Evolutionary conservation across 1,284 basidiomycete species (phyloP).

Genomic region (Porogramme epimiltina): DNA sequence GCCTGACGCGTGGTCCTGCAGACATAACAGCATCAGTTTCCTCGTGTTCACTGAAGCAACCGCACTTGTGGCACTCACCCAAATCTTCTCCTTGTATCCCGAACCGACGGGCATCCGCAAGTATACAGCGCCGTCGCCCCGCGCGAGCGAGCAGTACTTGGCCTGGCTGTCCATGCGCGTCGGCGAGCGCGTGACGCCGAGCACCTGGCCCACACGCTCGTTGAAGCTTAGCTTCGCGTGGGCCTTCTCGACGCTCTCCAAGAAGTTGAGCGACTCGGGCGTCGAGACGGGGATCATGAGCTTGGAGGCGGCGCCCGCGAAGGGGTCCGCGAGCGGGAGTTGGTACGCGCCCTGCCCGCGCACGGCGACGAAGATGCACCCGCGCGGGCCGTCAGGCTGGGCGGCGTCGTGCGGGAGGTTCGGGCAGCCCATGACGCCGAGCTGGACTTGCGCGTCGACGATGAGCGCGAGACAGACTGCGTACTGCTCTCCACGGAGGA

Average conservation of each 20-base stretch:
- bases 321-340: constrained; percentile 40
- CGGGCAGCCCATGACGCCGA: constrained; percentile 95
- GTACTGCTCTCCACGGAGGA: constrained; percentile 95
- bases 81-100: constrained; percentile 33
- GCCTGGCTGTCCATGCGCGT: constrained; percentile 98
- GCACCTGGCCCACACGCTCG: constrained; percentile 68
- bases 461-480: constrained; percentile 95
- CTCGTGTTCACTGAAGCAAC: constrained; percentile 7
- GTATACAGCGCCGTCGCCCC: constrained; percentile 91
- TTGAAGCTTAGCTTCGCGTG: constrained; percentile 91
- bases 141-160: constrained; percentile 88
- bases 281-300: constrained; percentile 49
- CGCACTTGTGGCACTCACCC: constrained; percentile 59
- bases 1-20: constrained; percentile 90
- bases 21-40: not conserved
- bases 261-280: constrained; percentile 63
- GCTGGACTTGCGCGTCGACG: constrained; percentile 80
- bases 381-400: constrained; percentile 63
- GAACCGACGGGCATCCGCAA: constrained; percentile 84
- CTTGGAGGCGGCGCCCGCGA: constrained; percentile 37
- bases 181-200: constrained; percentile 69
- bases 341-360: constrained; percentile 83
- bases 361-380: constrained; percentile 84
- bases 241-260: constrained; percentile 93
- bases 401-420: constrained; percentile 77